A percentile compares a stretch with the other conserved stretches of the same genome.
These are phyloP conservation scores for Fagus sylvatica DNA, from an alignment of 306 rosid species.

Conservation along the genomic window DNA sequence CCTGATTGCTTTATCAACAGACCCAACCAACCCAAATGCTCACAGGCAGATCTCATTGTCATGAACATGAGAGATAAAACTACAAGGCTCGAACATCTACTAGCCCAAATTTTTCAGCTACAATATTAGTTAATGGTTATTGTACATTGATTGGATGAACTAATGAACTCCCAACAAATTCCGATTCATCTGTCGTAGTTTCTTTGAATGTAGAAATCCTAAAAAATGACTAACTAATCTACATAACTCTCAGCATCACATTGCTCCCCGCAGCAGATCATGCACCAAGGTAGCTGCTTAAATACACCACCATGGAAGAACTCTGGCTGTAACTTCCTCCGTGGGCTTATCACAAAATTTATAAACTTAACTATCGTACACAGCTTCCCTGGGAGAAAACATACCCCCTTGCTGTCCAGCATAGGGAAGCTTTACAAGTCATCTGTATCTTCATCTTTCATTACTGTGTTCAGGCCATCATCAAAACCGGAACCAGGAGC, in stretches of 20 bases:
- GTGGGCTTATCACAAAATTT: conserved; percentile 74
- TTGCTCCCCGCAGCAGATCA: conserved; percentile 64
- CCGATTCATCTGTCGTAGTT: conserved; percentile 58
- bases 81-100: conserved; percentile 42
- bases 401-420: conserved; percentile 31
- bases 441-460: conserved; percentile 70
- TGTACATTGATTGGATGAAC: conserved; percentile 77
- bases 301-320: conserved; percentile 66
- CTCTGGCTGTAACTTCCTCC: conserved; percentile 55
- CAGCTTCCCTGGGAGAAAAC: conserved; percentile 44
- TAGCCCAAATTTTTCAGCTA: conserved; percentile 53
- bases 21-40: conserved; percentile 29
- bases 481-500: conserved; percentile 95
- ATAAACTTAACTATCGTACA: conserved; percentile 71
- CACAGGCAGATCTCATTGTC: conserved; percentile 21
- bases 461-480: conserved; percentile 63
- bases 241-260: conserved; percentile 67
- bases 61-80: conserved; percentile 28
- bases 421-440: conserved; percentile 60
- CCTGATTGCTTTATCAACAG: conserved; percentile 4
- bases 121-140: conserved; percentile 62
- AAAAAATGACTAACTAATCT: conserved; percentile 89
- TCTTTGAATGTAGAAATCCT: conserved; percentile 59
- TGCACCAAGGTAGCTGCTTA: conserved; percentile 57
- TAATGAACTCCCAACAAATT: conserved; percentile 61